Base-by-base conservation (phyloP, 1,284 basidiomycete genomes). In the Cystobasidium slooffiae region DNA sequence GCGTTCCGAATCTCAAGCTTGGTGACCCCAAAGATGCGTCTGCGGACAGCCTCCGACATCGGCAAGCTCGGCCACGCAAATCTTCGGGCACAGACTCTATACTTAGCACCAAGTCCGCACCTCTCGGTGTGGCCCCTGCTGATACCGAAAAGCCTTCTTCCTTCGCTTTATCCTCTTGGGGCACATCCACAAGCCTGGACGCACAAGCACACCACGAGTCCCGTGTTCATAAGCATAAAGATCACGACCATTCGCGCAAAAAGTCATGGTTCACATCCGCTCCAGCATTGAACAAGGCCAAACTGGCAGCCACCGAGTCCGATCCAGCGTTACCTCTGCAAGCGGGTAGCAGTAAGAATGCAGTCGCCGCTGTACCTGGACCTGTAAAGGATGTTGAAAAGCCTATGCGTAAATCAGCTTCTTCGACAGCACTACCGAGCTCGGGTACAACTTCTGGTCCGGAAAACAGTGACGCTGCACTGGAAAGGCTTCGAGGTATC, bases 251-350 rank as follows among this genome's bases (percentile, higher is more conserved):
- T 43, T 41, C 55, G 10, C 52, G 75, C 9, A 72, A 68, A 39
- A 67, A 41, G 20, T 75, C 75, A n/a, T 75, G 75, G 75, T 75
- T 75, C 69, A 51, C 43, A 18, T 51, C 51, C 63, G 31, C 75
- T 18, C 10, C 43, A 12, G 6, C 41, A 14, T 63, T 52, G n/a
- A 46, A 10, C n/a, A 56, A 68, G 47, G 24, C 44, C 6, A 43
- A 18, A 31, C 1, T 58, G 18, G 18, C 41, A 22, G 67, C 53
- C 16, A 59, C 55, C 6, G 16, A 41, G 37, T 62, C 56, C 56
- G 44, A 70, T 9, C 22, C 55, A 16, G 55, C 56, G 39, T 8
- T 51, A 39, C 68, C 56, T 3, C 14, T 64, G 8, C 37, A 31
- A 24, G 18, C 47, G 7, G 18, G n/a, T 4, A 31, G 31, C 31